Percentiles rank a stretch among this genome's conserved stretches.
Conservation (phyloP, 352 stramenopile species). For the Phytophthora palmivora region DNA sequence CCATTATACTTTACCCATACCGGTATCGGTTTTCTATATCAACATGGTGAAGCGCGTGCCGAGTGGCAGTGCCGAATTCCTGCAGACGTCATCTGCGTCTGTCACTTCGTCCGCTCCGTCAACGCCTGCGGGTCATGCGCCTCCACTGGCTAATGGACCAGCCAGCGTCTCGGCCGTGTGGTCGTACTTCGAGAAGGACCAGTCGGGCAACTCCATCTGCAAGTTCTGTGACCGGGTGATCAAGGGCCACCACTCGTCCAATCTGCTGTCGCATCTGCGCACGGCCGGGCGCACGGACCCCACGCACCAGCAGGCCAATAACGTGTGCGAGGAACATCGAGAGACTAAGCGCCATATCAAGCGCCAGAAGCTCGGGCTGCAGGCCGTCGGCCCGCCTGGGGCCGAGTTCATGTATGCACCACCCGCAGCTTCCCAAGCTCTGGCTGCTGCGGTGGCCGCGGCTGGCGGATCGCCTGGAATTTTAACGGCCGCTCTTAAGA, state of each 20-base stretch:
- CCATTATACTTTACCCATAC: slow-evolving; percentile 31
- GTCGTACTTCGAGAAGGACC: slow-evolving; percentile 85
- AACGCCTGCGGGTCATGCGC: slow-evolving; percentile 4
- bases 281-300: slow-evolving; percentile 74
- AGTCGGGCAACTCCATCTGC: slow-evolving; percentile 79
- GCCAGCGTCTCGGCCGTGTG: slow-evolving; percentile 83
- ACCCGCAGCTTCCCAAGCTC: slow-evolving; percentile 36
- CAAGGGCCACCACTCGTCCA: slow-evolving; percentile 88
- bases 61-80: slow-evolving; percentile 28
- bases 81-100: slow-evolving; percentile 13
- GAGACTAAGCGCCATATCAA: slow-evolving; percentile 84
- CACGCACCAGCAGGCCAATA: slow-evolving; percentile 75
- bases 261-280: slow-evolving; percentile 81
- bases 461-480: slow-evolving; percentile 43
- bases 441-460: slow-evolving; percentile 52
- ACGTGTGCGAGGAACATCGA: slow-evolving; percentile 81
- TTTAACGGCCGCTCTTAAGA: slow-evolving; percentile 39
- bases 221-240: slow-evolving; percentile 89
- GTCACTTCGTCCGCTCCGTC: slow-evolving; percentile 12
- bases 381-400: slow-evolving; percentile 23
- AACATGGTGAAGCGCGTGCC: slow-evolving; percentile 36
- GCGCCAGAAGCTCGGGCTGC: slow-evolving; percentile 71
- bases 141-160: slow-evolving; percentile 32
- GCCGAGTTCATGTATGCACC: slow-evolving; percentile 65
- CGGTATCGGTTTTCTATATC: slow-evolving; percentile 34